Evolutionary conservation across 1,139 yeast genomes (phyloP), one percentile per base, ranked within the genome.

Genomic region (Magnusiomyces magnusii): DNA sequence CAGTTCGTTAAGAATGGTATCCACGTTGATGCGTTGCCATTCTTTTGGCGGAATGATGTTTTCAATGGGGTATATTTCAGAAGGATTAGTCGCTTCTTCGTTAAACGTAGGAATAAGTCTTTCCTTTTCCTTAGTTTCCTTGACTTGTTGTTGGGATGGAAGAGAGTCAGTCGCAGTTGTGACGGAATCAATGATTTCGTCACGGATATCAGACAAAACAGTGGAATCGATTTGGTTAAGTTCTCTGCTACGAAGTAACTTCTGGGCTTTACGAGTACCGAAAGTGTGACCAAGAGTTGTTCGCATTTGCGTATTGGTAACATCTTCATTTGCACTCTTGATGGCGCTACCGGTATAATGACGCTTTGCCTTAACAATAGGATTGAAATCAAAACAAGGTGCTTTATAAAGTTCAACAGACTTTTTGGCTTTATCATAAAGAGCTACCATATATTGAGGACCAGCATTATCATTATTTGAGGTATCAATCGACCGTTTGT

Each of bases 201-300:
- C 73, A 70, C 92, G 93, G 57, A 85, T 77, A 64, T 81, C 87
- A 60, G 82, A 86, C 65, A 92, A 79, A 72, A 84, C 83, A 56
- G 83, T 95, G 1, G 96, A 81, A 71, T 93, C 97, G 70, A 93
- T 85, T 69, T 87, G 81, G 75, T 93, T 93, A 73, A 87, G 83
- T 69, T 86, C 95, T 69, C 84, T 74, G 71, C 86, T 92, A 57
- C 82, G 78, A 69, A 95, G 88, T 47, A 96, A 96, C 68, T 89
- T 87, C 76, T 90, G 92, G 62, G 98, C 97, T 75, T 86, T 92
- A 75, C 89, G 90, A 62, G 99, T 92, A 80, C 99, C 99, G 67
- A 93, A 93, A 1, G 95, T 95, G 73, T 90, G 93, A 69, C 99
- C 99, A 68, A 93, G 80, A 2, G 89, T 88, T 63, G 82, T 87